A percentile compares a stretch with the other conserved stretches of the same genome.
Evolutionary conservation across 2,329 filamentous ascomycete genomes (phyloP).

Genomic region (Metarhizium brunneum): DNA sequence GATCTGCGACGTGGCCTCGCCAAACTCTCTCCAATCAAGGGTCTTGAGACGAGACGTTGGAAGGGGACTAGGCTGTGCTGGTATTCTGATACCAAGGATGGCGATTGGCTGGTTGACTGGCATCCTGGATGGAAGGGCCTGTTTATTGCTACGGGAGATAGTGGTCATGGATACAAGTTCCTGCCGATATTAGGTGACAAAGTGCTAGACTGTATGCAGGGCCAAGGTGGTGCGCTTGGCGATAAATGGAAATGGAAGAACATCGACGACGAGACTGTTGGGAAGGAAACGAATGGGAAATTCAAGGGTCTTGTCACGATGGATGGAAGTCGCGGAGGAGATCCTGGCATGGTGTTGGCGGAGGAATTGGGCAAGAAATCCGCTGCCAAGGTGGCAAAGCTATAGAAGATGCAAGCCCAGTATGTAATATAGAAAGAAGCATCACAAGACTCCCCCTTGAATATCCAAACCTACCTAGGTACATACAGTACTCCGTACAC

Average conservation of each 20-base stretch:
- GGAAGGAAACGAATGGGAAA: conserved; percentile 23
- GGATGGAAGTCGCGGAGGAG: conserved; percentile 44
- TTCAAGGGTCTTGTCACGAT: conserved; percentile 35
- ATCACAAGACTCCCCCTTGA: background rate
- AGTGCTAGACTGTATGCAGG: conserved; percentile 45
- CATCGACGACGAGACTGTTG: conserved; percentile 29
- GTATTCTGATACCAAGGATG: conserved; percentile 66
- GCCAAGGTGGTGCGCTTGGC: conserved; percentile 39
- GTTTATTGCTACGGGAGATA: conserved; percentile 54
- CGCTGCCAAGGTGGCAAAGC: background rate
- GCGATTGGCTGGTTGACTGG: conserved; percentile 62
- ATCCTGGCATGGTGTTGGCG: conserved; percentile 34
- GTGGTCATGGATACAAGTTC: conserved; percentile 62
- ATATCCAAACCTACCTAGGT: background rate
- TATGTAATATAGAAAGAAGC: background rate
- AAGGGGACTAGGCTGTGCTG: conserved; percentile 57
- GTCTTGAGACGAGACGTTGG: conserved; percentile 51
- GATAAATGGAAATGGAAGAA: conserved; percentile 57
- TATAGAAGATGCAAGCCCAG: background rate
- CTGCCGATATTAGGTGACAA: conserved; percentile 56
- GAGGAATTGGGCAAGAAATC: conserved; percentile 26
- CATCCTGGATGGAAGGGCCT: conserved; percentile 52
- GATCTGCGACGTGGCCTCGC: conserved; percentile 52
- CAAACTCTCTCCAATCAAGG: conserved; percentile 48
- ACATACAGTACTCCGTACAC: background rate